Evolutionary conservation across 805 yeast species (phyloP).

Genomic region (Maudiozyma pseudohumilis): DNA sequence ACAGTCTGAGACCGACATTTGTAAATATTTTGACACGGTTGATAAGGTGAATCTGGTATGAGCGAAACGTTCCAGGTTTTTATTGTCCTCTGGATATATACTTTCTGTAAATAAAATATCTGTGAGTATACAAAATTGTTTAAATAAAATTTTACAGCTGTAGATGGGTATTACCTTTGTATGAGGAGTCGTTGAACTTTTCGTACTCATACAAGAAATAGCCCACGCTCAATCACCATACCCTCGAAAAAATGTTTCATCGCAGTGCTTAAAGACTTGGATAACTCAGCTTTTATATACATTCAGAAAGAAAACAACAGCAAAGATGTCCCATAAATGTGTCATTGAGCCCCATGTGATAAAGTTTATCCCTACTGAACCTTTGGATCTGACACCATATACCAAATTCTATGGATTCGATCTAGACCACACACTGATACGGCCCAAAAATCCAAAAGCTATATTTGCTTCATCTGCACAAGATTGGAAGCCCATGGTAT

Average conservation of each 20-base stretch:
- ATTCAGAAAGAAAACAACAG: not conserved
- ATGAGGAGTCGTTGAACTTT: too few species aligned
- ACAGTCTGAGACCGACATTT: conserved; percentile 35
- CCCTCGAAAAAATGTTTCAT: too few species aligned
- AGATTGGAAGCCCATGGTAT: conserved; percentile 70
- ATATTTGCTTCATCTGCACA: conserved; percentile 45
- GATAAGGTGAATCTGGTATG: conserved; percentile 33
- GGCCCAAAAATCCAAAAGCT: conserved; percentile 40
- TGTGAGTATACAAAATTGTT: not conserved
- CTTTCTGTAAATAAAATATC: not conserved
- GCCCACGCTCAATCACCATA: too few species aligned
- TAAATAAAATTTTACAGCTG: not conserved
- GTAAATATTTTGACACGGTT: conserved; percentile 59
- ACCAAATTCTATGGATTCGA: conserved; percentile 61
- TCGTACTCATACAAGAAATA: too few species aligned
- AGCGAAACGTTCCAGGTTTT: not conserved
- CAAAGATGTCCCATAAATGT: conserved; percentile 23
- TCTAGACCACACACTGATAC: conserved; percentile 69
- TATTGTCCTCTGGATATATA: not conserved
- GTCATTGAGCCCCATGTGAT: conserved; percentile 36
- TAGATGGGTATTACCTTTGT: too few species aligned
- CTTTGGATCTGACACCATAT: not conserved
- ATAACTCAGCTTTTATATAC: too few species aligned
- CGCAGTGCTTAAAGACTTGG: too few species aligned
- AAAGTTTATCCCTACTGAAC: conserved; percentile 30